Base-by-base conservation (phyloP, 78 protist species). In the Chrysochromulina parva region DNA sequence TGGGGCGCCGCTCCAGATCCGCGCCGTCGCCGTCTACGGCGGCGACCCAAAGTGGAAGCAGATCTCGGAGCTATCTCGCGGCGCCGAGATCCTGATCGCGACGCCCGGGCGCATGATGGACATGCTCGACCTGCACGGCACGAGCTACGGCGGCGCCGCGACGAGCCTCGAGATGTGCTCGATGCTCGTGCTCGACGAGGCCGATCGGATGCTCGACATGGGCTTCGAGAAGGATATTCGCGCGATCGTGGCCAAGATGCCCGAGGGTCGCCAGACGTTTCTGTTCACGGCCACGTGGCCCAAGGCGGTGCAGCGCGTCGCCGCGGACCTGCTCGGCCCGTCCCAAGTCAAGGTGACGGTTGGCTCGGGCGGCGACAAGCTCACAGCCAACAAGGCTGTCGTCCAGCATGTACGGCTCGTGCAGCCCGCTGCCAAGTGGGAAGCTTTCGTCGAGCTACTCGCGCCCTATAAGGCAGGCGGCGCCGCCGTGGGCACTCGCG, bases 211-310 rank as follows among this genome's bases (percentile, higher is more conserved):
- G 52, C 98, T 98, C 13, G 96, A 96, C 85, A 92, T 92, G 82
- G 94, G 94, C 28, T 92, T 92, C 66, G 94, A 86, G 59, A 69
- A 69, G 84, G 26, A 47, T 28, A 59, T 78, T n/a, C 87, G 95
- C 17, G 71, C 11, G 52, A 98, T 98, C 85, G 96, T 97, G 48
- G 95, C 94, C 28, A 76, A 92, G 3, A 0, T 60, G 82, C 20
- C 90, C 20, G 24, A 14, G 24, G 78, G 58, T 1, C 89, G 99
- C 28, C 99, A 97, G 84, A 98, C 99, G n/a, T 95, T 98, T 54
- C 96, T 98, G 99, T 98, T 97, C 93, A 92, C 97, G 47, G 99
- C 99, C 47, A 98, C 99, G 6, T 99, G 97, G 94, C 99, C 99
- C 14, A 14, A 11, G 47, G 24, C 0, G 7, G 62, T 58, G 24